These are phyloP conservation scores for Medicago lupulina DNA, from an alignment of 306 rosid genomes.

Conservation along the genomic window DNA sequence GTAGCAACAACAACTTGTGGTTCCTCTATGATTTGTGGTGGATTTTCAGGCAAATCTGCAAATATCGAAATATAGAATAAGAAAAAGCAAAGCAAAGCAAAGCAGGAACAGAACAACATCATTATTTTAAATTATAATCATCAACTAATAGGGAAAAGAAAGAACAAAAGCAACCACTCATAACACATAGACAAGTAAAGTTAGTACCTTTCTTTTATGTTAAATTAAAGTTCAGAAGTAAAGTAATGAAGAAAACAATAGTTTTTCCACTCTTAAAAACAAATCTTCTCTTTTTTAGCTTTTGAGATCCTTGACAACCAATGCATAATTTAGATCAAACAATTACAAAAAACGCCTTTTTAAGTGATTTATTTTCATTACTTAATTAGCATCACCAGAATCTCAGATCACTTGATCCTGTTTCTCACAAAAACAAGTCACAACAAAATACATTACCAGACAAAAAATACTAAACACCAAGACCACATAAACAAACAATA, in stretches of 20 bases:
- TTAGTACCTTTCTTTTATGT: slow-evolving; percentile 41
- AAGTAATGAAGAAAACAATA: slow-evolving; percentile 56
- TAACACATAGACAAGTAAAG: slow-evolving; percentile 45
- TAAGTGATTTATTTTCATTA: slow-evolving; percentile 39
- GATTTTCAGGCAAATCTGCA: slow-evolving; percentile 57
- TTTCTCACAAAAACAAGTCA: slow-evolving; percentile 39
- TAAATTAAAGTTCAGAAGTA: slow-evolving; percentile 41
- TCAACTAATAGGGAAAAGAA: slow-evolving; percentile 11
- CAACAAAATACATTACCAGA: slow-evolving; percentile 62
- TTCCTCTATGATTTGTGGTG: slow-evolving; percentile 58
- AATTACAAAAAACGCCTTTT: slow-evolving; percentile 44
- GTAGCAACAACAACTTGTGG: neutral
- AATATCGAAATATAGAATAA: slow-evolving; percentile 21
- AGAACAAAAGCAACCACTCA: slow-evolving; percentile 44
- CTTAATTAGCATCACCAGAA: slow-evolving; percentile 40
- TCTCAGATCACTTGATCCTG: slow-evolving; percentile 48
- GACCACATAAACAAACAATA: slow-evolving; percentile 37
- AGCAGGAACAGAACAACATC: neutral
- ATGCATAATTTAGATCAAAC: slow-evolving; percentile 41
- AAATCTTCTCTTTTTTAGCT: slow-evolving; percentile 52
- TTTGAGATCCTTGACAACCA: slow-evolving; percentile 55
- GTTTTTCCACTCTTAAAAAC: slow-evolving; percentile 44
- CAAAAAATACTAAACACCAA: slow-evolving; percentile 79
- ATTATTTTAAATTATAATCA: slow-evolving; percentile 20
- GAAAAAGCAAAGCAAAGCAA: neutral